Evolutionary conservation across 139 green algal species (phyloP), one percentile per base, ranked within the genome.

Genomic region (Edaphochlamys debaryana): DNA sequence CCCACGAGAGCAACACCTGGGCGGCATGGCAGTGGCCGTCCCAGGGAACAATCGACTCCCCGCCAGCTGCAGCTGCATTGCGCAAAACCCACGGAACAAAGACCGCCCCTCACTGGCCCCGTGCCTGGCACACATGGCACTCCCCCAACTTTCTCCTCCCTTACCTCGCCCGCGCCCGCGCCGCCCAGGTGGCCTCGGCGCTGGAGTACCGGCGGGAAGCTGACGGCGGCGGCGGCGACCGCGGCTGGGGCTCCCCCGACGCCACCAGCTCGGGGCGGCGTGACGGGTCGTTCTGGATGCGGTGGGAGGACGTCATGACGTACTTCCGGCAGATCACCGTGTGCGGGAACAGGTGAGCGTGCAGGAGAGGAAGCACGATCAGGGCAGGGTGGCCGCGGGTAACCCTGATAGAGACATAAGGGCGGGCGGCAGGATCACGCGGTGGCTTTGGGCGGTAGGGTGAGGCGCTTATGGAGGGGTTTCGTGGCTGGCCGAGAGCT

Each of bases 271-370:
- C 75, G 34, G 30, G 19, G 38, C 62, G 63, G 27, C 62, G 76
- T 13, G 76, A 82, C 60, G 76, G 76, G 8, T 64, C 76, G 0
- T 82, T 82, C 76, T 82, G 76, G 76, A 82, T 82, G 76, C 52
- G 42, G 1, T 82, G 34, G 11, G 62, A 82, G 32, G 76, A 82
- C 45, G 73, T 82, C 63, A 22, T 66, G 22, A 22, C 11, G 11
- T 67, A 74, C 76, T 82, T 74, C 76, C 32, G 42, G 36, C 27
- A 34, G 29, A 29, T 82, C 34, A 82, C 42, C 4, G 6, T 82
- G 42, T 82, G 76, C 76, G 63, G 76, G 32, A 82, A 82, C 62
- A 74, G 76, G 76, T 73, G 40, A 5, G 63, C 32, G 11, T 20
- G n/a, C n/a, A n/a, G n/a, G n/a, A n/a, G n/a, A n/a, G n/a, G n/a